Evolutionary conservation across 164 flowering plant species (phyloP).

Genomic region (Sextonia rubra): DNA sequence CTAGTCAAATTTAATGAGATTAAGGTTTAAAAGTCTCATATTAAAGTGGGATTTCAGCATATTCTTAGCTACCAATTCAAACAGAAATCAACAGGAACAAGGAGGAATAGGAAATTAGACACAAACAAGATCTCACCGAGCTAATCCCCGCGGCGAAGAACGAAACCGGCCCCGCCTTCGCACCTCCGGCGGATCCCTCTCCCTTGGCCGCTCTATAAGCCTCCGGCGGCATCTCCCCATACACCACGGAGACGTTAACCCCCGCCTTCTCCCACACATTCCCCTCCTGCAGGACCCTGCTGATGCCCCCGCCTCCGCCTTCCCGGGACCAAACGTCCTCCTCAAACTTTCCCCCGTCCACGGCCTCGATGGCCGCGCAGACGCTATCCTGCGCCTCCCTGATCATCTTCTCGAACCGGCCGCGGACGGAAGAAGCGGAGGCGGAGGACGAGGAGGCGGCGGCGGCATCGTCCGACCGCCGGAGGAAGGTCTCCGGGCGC

Average conservation of each 20-base stretch:
- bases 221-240: slow-evolving; percentile 97
- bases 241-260: slow-evolving; percentile 92
- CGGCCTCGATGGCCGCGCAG: slow-evolving; percentile 65
- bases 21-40: too few species aligned
- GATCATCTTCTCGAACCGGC: slow-evolving; percentile 90
- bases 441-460: slow-evolving; percentile 8
- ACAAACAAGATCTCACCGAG: slow-evolving; percentile 47
- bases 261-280: slow-evolving; percentile 94
- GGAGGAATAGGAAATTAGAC: background rate
- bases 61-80: too few species aligned
- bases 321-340: slow-evolving; percentile 97
- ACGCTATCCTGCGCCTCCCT: slow-evolving; percentile 80
- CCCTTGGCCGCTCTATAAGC: slow-evolving; percentile 91
- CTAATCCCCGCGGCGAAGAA: slow-evolving; percentile 97
- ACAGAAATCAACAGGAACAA: background rate
- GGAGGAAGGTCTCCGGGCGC: slow-evolving; percentile 74
- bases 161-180: slow-evolving; percentile 74
- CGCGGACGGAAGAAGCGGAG: slow-evolving; percentile 38
- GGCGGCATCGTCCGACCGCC: slow-evolving; percentile 35
- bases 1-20: too few species aligned
- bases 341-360: slow-evolving; percentile 72
- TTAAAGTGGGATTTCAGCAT: too few species aligned
- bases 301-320: slow-evolving; percentile 96
- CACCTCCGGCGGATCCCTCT: slow-evolving; percentile 18
- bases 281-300: slow-evolving; percentile 89